Evolutionary conservation across 2,329 filamentous ascomycete genomes (phyloP), one percentile per base, ranked within the genome.

Genomic region (Albophoma yamanashiensis): DNA sequence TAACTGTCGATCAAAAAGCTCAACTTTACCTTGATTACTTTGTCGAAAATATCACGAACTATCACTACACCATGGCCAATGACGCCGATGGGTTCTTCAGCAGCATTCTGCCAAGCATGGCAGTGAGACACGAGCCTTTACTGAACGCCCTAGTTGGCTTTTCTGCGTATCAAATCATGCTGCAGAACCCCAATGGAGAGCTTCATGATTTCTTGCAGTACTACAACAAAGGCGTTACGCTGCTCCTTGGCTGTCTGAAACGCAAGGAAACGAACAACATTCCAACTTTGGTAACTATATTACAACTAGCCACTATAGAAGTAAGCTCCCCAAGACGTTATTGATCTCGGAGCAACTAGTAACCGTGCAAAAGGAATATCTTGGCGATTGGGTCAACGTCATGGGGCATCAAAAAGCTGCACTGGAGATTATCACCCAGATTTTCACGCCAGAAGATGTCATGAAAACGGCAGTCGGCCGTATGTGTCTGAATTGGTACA

Each of bases 361-460:
- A 22, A 43, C 52, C 38, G 36, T n/a, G 38, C 27, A 52, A 12
- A 58, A 96, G 91, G 94, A 97, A 75, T 95, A 92, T 67, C 81
- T 97, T 55, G 94, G 94, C 15, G 94, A 99, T 70, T 97, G 92
- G 92, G 85, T 95, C 58, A 97, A 95, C 67, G 79, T 97, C 20
- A 88, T 94, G 74, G 90, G 92, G 27, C 94, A 97, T 71, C 92
- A 97, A 71, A 91, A 89, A 70, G 94, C 93, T 14, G 94, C 94
- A 0, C 85, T 89, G 68, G 85, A 91, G 64, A 88, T 97, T 67
- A 77, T 97, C 55, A 88, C 82, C 1, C 84, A 88, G 52, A 76
- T 97, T 0, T 92, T 91, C 70, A 91, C 86, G 0, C 89, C 91
- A 0, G 79, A 92, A 63, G 88, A 85, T 0, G 85, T 90, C 52